Conservation (phyloP, 2,329 filamentous ascomycete species). For the Talaromyces sp. region DNA sequence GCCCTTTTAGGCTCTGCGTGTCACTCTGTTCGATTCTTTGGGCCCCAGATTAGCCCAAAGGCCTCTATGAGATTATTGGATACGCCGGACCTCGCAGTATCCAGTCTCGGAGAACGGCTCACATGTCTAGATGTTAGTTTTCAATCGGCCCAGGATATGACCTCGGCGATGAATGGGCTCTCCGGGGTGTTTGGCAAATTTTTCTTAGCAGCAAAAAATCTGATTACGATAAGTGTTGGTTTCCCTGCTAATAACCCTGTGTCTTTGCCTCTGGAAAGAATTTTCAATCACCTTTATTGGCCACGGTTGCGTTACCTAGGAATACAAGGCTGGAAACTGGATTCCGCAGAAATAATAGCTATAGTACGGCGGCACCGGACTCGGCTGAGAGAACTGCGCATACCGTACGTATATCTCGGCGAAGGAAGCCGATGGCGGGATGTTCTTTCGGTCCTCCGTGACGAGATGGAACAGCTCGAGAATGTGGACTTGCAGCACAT, state of each 20-base stretch:
- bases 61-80: constrained; percentile 49
- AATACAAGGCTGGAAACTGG: constrained; percentile 59
- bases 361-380: constrained; percentile 52
- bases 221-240: constrained; percentile 60
- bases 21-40: constrained; percentile 55
- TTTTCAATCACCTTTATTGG: constrained; percentile 61
- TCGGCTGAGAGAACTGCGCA: constrained; percentile 53
- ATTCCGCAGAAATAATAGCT: constrained; percentile 55
- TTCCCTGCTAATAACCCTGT: constrained; percentile 56
- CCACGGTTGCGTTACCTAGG: constrained; percentile 58
- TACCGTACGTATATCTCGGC: constrained; percentile 57
- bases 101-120: constrained; percentile 50
- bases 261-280: constrained; percentile 51
- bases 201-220: constrained; percentile 54
- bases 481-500: constrained; percentile 60
- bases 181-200: constrained; percentile 54
- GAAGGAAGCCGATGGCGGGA: constrained; percentile 57
- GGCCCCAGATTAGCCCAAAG: constrained; percentile 58
- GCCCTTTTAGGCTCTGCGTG: constrained; percentile 54
- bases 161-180: constrained; percentile 53
- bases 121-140: constrained; percentile 61
- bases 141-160: constrained; percentile 53
- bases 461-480: constrained; percentile 53
- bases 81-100: constrained; percentile 43
- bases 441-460: constrained; percentile 51